A percentile compares a stretch with the other conserved stretches of the same genome.
These are phyloP conservation scores for Ulota crispa DNA, from an alignment of 225 moss, liverwort and hornwort genomes.

Conservation along the genomic window DNA sequence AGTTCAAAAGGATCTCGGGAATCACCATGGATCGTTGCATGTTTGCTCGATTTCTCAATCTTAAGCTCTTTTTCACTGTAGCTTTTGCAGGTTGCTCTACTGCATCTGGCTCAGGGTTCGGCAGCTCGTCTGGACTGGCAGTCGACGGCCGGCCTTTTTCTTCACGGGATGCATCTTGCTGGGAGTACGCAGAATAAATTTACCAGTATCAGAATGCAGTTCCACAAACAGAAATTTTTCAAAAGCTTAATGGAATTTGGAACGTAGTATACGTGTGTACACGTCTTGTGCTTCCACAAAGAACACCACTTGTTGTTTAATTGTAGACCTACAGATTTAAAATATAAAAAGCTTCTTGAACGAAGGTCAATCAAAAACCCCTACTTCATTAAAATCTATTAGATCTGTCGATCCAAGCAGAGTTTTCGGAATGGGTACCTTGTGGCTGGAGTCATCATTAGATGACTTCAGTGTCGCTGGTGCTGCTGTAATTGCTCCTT, in stretches of 20 bases:
- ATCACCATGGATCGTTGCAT: conserved; percentile 37
- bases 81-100: conserved; percentile 16
- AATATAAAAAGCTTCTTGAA: not conserved
- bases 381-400: not conserved
- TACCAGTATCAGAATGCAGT: not conserved
- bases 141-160: not conserved
- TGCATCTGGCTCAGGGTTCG: conserved; percentile 12
- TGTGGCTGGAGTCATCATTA: conserved; percentile 3
- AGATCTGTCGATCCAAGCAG: not conserved
- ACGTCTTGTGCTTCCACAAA: not conserved
- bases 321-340: not conserved
- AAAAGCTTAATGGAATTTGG: not conserved
- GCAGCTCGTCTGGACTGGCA: not conserved
- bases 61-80: conserved; percentile 33
- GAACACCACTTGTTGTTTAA: not conserved
- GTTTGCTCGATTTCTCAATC: conserved; percentile 33
- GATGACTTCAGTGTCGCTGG: not conserved
- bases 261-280: not conserved
- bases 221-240: not conserved
- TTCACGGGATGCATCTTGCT: conserved; percentile 18
- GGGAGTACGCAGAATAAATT: conserved; percentile 19
- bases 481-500: conserved; percentile 10
- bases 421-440: conserved; percentile 12
- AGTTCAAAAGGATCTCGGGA: conserved; percentile 2
- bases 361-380: not conserved